phyloP scores from a whole-genome alignment of 257 asterid species.

The Galeopsis tetrahit region DNA sequence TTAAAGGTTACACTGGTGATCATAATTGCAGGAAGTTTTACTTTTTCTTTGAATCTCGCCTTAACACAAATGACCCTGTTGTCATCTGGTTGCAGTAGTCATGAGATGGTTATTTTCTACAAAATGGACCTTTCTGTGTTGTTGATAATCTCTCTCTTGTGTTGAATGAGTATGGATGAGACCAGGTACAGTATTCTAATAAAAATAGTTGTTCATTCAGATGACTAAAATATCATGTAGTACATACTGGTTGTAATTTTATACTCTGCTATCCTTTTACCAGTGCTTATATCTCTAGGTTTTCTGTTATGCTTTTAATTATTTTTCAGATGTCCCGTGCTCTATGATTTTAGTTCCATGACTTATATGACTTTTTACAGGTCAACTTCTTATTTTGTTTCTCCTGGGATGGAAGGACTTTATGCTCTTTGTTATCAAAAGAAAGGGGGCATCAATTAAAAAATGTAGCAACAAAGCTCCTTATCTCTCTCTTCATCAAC shows the following conservation, averaged over 20 bases:
- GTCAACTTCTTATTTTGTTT: slow-evolving; percentile 43
- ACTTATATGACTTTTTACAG: slow-evolving; percentile 36
- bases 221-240: background rate
- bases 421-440: slow-evolving; percentile 15
- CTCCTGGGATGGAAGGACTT: slow-evolving; percentile 17
- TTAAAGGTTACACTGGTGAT: slow-evolving; percentile 25
- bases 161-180: slow-evolving; percentile 83
- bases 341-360: slow-evolving; percentile 7
- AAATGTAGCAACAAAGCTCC: background rate
- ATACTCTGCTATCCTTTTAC: background rate
- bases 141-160: slow-evolving; percentile 73
- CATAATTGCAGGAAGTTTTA: slow-evolving; percentile 78
- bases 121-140: slow-evolving; percentile 88
- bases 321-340: slow-evolving; percentile 5
- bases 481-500: background rate
- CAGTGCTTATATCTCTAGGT: background rate
- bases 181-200: slow-evolving; percentile 45
- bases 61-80: slow-evolving; percentile 74
- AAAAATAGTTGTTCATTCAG: slow-evolving; percentile 11
- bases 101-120: slow-evolving; percentile 93
- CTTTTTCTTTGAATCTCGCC: slow-evolving; percentile 89
- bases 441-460: slow-evolving; percentile 1
- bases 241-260: slow-evolving; percentile 6
- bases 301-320: background rate
- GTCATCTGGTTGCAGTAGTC: slow-evolving; percentile 97